These are phyloP conservation scores for Lipomyces oligophaga DNA, from an alignment of 805 yeast species.

Conservation along the genomic window DNA sequence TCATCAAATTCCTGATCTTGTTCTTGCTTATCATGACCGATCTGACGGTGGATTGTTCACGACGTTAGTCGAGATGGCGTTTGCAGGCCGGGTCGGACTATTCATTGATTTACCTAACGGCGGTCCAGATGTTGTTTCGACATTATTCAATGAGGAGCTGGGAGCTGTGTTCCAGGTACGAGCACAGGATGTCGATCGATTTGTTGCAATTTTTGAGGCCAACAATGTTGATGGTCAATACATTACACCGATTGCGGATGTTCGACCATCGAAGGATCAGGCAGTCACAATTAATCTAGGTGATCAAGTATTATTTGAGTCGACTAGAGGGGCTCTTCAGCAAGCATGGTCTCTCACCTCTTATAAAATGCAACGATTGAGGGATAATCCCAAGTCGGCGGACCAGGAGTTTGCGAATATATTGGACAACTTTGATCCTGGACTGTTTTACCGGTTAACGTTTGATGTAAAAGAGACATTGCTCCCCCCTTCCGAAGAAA, in stretches of 20 bases:
- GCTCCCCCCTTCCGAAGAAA: constrained; percentile 5
- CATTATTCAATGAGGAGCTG: constrained; percentile 85
- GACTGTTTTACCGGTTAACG: constrained; percentile 75
- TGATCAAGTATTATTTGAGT: constrained; percentile 15
- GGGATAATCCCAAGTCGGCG: constrained; percentile 92
- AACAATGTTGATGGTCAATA: constrained; percentile 55
- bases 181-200: constrained; percentile 49
- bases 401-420: constrained; percentile 77
- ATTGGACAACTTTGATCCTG: constrained; percentile 81
- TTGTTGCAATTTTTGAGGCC: constrained; percentile 52
- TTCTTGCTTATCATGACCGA: constrained; percentile 89
- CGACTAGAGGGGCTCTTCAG: constrained; percentile 44
- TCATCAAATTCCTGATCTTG: constrained; percentile 58
- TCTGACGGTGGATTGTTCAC: constrained; percentile 94
- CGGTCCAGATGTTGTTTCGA: constrained; percentile 47
- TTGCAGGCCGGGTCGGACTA: constrained; percentile 88
- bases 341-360: constrained; percentile 85
- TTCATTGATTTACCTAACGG: constrained; percentile 43
- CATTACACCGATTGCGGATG: constrained; percentile 63
- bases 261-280: constrained; percentile 49
- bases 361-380: constrained; percentile 78
- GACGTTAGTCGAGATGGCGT: constrained; percentile 90
- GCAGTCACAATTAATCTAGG: constrained; percentile 19
- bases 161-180: constrained; percentile 93
- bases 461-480: constrained; percentile 42